A percentile compares a stretch with the other conserved stretches of the same genome.
Conservation (phyloP, 352 stramenopile genomes). For the Globisporangium solare region DNA sequence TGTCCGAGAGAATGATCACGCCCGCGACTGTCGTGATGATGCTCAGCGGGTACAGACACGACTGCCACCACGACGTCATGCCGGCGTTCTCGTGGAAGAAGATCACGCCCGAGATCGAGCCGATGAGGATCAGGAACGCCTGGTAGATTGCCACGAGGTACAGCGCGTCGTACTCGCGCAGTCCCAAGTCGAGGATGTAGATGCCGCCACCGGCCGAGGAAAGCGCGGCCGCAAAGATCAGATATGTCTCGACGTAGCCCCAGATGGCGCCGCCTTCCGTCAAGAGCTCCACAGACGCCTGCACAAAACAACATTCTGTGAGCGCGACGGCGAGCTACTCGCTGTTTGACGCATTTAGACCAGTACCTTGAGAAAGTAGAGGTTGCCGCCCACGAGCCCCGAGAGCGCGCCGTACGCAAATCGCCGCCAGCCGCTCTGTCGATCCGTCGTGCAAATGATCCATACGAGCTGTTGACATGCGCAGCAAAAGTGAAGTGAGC, state of each 20-base stretch:
- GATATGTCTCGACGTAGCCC: slow-evolving; percentile 60
- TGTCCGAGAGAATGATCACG: slow-evolving; percentile 80
- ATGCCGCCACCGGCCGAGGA: slow-evolving; percentile 70
- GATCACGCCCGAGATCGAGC: slow-evolving; percentile 80
- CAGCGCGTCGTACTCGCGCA: slow-evolving; percentile 84
- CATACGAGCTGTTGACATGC: slow-evolving; percentile 46
- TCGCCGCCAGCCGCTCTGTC: slow-evolving; percentile 61
- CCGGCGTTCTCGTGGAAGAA: slow-evolving; percentile 85
- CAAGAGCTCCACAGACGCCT: slow-evolving; percentile 81
- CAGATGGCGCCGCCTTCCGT: slow-evolving; percentile 69
- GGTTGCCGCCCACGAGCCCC: slow-evolving; percentile 76
- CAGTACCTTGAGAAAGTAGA: slow-evolving; percentile 89
- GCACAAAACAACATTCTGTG: background rate
- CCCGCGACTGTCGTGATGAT: slow-evolving; percentile 76
- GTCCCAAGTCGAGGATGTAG: slow-evolving; percentile 67
- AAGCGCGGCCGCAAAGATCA: slow-evolving; percentile 62
- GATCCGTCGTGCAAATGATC: slow-evolving; percentile 62
- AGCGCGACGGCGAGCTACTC: no score
- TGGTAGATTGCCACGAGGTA: slow-evolving; percentile 86
- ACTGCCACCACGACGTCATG: slow-evolving; percentile 83
- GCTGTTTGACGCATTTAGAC: no score
- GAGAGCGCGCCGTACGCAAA: slow-evolving; percentile 82
- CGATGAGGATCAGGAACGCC: slow-evolving; percentile 80
- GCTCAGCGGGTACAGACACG: slow-evolving; percentile 65
- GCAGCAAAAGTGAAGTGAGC: background rate